A percentile compares a stretch with the other conserved stretches of the same genome.
Conservation (phyloP, 495 filamentous ascomycete species). For the Letharia columbiana region DNA sequence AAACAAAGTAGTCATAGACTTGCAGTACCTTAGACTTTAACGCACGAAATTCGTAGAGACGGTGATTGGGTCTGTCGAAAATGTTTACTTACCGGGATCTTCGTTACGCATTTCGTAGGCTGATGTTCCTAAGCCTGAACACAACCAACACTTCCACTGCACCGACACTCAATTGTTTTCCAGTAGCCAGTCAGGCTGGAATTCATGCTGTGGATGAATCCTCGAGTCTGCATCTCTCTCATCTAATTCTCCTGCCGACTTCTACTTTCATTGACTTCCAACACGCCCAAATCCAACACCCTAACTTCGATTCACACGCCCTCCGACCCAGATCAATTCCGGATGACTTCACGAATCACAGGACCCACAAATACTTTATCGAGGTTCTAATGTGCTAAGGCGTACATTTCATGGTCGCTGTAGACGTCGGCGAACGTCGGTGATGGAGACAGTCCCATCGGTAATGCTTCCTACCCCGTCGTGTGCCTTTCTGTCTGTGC, state of each 20-base stretch:
- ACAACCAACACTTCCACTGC: conserved; percentile 13
- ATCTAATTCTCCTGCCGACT: neutral
- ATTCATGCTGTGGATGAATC: neutral
- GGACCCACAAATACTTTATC: neutral
- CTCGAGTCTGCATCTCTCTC: conserved; percentile 1
- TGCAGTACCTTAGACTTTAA: conserved; percentile 5
- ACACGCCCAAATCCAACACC: conserved; percentile 8
- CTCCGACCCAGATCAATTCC: neutral
- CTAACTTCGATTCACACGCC: conserved; percentile 7
- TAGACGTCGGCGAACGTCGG: conserved; percentile 18
- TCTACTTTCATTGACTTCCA: conserved; percentile 5
- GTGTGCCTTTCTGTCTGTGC: conserved; percentile 7
- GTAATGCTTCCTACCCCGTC: conserved; percentile 20
- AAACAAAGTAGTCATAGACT: neutral
- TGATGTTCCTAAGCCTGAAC: conserved; percentile 15
- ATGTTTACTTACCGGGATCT: conserved; percentile 16
- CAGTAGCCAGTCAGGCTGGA: neutral
- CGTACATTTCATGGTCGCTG: conserved; percentile 7
- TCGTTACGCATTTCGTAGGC: conserved; percentile 19
- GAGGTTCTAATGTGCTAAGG: conserved; percentile 20
- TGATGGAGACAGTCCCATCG: conserved; percentile 28
- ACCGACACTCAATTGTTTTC: neutral
- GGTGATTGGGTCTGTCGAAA: conserved; percentile 13
- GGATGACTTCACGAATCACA: conserved; percentile 10
- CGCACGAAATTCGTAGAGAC: conserved; percentile 10